Evolutionary conservation across 345 rosid genomes (phyloP).

Genomic region (Ceriops zippeliana): DNA sequence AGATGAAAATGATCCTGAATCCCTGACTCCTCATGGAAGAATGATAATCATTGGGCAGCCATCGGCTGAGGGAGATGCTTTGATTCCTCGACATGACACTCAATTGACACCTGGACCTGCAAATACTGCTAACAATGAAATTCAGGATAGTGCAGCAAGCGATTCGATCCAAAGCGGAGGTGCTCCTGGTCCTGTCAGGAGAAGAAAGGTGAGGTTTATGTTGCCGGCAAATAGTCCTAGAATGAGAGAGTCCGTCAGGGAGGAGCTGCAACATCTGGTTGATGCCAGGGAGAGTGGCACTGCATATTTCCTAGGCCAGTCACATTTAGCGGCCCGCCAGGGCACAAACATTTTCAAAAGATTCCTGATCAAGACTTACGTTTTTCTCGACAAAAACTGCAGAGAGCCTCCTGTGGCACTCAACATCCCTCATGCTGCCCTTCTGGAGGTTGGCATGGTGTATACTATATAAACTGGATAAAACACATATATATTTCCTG

Average conservation of each 20-base stretch:
- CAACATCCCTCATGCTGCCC: slow-evolving; percentile 62
- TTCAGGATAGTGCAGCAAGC: neutral
- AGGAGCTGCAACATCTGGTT: slow-evolving; percentile 42
- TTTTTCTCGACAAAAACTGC: slow-evolving; percentile 42
- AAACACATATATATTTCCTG: too few relatives aligned
- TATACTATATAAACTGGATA: slow-evolving; percentile 29
- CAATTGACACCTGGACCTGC: neutral
- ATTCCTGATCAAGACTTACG: slow-evolving; percentile 36
- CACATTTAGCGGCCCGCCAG: slow-evolving; percentile 35
- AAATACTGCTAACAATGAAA: slow-evolving; percentile 3
- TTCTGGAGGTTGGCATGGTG: slow-evolving; percentile 56
- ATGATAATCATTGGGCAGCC: slow-evolving; percentile 38
- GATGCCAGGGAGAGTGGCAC: slow-evolving; percentile 61
- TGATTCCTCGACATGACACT: slow-evolving; percentile 26
- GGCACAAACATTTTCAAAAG: slow-evolving; percentile 41
- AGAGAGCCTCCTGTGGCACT: slow-evolving; percentile 46
- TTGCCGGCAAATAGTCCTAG: slow-evolving; percentile 33
- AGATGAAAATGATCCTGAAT: slow-evolving; percentile 43
- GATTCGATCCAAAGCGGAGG: neutral
- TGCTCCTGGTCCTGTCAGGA: neutral
- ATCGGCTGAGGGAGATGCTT: slow-evolving; percentile 21
- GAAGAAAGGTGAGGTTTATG: slow-evolving; percentile 46
- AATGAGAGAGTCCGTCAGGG: slow-evolving; percentile 27
- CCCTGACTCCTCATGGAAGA: slow-evolving; percentile 26
- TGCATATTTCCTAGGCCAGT: slow-evolving; percentile 52